Evolutionary conservation across 371 early-diverging fungal genomes (phyloP).

Genomic region (Mortierella sp.): DNA sequence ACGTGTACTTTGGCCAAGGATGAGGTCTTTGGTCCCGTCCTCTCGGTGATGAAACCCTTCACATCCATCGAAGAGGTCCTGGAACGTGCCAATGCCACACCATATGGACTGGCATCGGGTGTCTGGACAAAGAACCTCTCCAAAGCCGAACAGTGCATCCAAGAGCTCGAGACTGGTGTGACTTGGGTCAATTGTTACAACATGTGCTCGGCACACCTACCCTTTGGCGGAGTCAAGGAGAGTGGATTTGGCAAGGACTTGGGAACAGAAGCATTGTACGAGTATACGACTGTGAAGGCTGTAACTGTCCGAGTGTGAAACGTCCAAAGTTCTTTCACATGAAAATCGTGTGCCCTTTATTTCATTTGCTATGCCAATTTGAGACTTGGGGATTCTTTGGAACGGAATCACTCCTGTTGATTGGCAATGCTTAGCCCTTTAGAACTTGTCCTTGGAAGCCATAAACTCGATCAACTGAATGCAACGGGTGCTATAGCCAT

Average conservation of each 20-base stretch:
- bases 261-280: conserved; percentile 76
- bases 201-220: conserved; percentile 68
- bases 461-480: conserved; percentile 86
- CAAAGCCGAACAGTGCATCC: conserved; percentile 72
- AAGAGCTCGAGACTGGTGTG: conserved; percentile 80
- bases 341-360: no score
- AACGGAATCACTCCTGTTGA: no score
- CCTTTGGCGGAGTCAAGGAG: conserved; percentile 92
- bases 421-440: no score
- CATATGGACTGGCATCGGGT: conserved; percentile 89
- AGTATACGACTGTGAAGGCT: conserved; percentile 76
- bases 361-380: no score
- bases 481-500: conserved; percentile 95
- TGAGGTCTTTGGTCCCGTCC: conserved; percentile 95
- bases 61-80: conserved; percentile 81
- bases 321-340: no score
- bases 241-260: conserved; percentile 87
- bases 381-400: no score
- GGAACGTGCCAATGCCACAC: conserved; percentile 77
- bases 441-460: conserved; percentile 65
- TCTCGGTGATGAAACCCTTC: conserved; percentile 79
- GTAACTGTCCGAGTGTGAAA: conserved; percentile 61
- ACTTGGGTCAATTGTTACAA: conserved; percentile 83
- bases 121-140: conserved; percentile 79
- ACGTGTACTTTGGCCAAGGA: conserved; percentile 76